Conservation (phyloP, 116 monocot genomes). For the Cymodocea nodosa region DNA sequence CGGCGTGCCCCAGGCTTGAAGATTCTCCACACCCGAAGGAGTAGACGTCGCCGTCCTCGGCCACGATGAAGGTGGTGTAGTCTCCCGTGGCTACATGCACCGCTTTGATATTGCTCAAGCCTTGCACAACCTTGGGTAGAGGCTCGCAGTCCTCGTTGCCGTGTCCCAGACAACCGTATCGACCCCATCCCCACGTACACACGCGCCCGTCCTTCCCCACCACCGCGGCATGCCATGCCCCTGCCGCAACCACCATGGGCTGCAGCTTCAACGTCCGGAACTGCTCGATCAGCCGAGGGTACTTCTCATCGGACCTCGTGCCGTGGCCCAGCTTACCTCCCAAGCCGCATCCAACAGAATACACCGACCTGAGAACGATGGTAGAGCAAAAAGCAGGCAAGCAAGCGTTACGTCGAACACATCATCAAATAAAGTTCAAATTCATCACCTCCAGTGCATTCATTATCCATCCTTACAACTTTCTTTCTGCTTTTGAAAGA, state of each 20-base stretch:
- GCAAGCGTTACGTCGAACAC: not conserved
- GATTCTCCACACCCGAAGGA: slow-evolving; percentile 92
- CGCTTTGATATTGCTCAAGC: slow-evolving; percentile 58
- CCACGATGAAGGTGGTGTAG: slow-evolving; percentile 86
- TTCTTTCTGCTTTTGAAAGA: too few species aligned
- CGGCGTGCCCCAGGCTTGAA: slow-evolving; percentile 67
- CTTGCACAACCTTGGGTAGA: slow-evolving; percentile 67
- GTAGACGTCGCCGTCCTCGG: slow-evolving; percentile 74
- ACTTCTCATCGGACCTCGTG: slow-evolving; percentile 64
- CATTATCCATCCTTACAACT: too few species aligned
- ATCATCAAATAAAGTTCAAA: too few species aligned
- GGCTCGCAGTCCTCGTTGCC: slow-evolving; percentile 85
- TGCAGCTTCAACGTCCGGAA: slow-evolving; percentile 63
- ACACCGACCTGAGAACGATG: slow-evolving; percentile 90
- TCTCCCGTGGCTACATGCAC: slow-evolving; percentile 88
- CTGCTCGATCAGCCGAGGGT: slow-evolving; percentile 69
- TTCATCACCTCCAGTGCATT: too few species aligned
- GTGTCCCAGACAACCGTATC: slow-evolving; percentile 92
- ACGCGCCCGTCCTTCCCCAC: slow-evolving; percentile 84
- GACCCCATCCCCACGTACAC: slow-evolving; percentile 97
- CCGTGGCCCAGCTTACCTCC: slow-evolving; percentile 98
- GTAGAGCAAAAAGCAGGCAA: too few species aligned
- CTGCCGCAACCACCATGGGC: slow-evolving; percentile 77
- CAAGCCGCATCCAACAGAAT: slow-evolving; percentile 90
- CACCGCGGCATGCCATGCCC: slow-evolving; percentile 95